phyloP scores from a whole-genome alignment of 2,329 filamentous ascomycete genomes.

The Amesomyces nigricolor region DNA sequence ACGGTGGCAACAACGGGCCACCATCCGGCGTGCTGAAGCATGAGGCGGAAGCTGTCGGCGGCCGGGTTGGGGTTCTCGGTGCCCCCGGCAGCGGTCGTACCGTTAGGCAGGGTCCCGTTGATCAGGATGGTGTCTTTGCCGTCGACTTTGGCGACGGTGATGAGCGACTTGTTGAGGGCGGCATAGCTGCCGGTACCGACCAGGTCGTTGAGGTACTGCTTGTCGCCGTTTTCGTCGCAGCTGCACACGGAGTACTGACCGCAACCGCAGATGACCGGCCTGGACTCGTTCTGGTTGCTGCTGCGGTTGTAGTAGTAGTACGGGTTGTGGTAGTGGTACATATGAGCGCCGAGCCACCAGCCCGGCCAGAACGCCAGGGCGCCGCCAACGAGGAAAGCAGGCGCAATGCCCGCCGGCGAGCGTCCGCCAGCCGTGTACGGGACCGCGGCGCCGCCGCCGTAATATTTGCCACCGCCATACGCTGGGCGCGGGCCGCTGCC shows the following conservation, averaged over 20 bases:
- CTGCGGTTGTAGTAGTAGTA: slow-evolving; percentile 47
- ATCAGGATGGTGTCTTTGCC: slow-evolving; percentile 60
- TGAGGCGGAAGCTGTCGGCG: slow-evolving; percentile 29
- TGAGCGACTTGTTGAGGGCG: slow-evolving; percentile 54
- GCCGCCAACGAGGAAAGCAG: slow-evolving; percentile 44
- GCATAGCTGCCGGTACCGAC: slow-evolving; percentile 60
- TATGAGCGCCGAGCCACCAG: slow-evolving; percentile 58
- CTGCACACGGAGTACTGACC: slow-evolving; percentile 51
- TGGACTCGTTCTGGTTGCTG: slow-evolving; percentile 50
- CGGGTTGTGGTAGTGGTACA: slow-evolving; percentile 50
- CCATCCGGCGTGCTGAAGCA: slow-evolving; percentile 40
- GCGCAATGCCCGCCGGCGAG: slow-evolving; percentile 46
- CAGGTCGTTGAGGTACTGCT: slow-evolving; percentile 54
- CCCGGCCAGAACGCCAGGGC: slow-evolving; percentile 57
- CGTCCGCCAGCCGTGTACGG: slow-evolving; percentile 55
- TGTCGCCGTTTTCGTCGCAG: slow-evolving; percentile 55
- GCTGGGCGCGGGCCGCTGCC: slow-evolving; percentile 53
- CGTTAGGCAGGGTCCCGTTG: slow-evolving; percentile 70
- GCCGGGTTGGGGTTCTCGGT: slow-evolving; percentile 36
- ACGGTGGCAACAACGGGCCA: slow-evolving; percentile 46
- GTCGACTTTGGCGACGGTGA: slow-evolving; percentile 58
- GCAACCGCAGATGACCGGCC: slow-evolving; percentile 58
- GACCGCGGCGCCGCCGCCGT: slow-evolving; percentile 56
- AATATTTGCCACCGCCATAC: slow-evolving; percentile 60
- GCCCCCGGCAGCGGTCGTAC: slow-evolving; percentile 50